Percentiles rank a stretch among this genome's conserved stretches.
phyloP scores from a whole-genome alignment of 2,329 filamentous ascomycete genomes.

The Neoarthrinium moseri region DNA sequence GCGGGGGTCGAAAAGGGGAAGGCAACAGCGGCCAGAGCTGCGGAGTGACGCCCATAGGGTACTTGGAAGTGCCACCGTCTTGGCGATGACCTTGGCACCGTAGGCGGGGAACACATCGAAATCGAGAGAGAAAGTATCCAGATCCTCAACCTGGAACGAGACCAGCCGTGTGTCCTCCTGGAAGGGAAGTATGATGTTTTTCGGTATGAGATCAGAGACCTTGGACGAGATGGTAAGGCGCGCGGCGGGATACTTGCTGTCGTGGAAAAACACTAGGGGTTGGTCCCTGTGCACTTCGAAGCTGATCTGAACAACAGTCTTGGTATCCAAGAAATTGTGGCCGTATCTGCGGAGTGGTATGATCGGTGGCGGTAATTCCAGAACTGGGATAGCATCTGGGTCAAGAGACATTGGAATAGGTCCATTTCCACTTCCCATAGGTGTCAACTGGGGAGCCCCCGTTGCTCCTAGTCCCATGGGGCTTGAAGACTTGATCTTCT shows the following conservation, averaged over 20 bases:
- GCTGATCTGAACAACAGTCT: slow-evolving; percentile 90
- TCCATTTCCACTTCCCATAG: slow-evolving; percentile 40
- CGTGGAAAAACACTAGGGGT: slow-evolving; percentile 92
- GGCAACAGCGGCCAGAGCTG: slow-evolving; percentile 76
- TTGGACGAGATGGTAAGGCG: slow-evolving; percentile 96
- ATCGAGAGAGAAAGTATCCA: slow-evolving; percentile 90
- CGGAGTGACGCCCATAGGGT: slow-evolving; percentile 76
- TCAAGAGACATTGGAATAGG: slow-evolving; percentile 68
- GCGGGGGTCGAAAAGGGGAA: slow-evolving; percentile 90
- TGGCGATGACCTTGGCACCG: slow-evolving; percentile 94
- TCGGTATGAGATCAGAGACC: slow-evolving; percentile 90
- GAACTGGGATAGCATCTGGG: slow-evolving; percentile 83
- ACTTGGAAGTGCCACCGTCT: slow-evolving; percentile 86
- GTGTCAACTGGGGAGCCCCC: slow-evolving; percentile 33
- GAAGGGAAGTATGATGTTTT: slow-evolving; percentile 92
- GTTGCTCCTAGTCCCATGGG: slow-evolving; percentile 42
- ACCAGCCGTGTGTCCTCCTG: slow-evolving; percentile 93
- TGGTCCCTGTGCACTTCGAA: slow-evolving; percentile 76
- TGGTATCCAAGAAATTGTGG: slow-evolving; percentile 97
- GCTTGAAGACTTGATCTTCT: slow-evolving; percentile 41
- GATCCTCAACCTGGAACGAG: slow-evolving; percentile 92
- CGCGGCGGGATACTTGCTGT: slow-evolving; percentile 93
- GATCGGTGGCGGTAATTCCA: slow-evolving; percentile 91
- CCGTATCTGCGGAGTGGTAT: slow-evolving; percentile 93
- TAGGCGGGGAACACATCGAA: slow-evolving; percentile 98